Conservation (phyloP, 768 basidiomycete species). For the Rhizopogon roseolus region DNA sequence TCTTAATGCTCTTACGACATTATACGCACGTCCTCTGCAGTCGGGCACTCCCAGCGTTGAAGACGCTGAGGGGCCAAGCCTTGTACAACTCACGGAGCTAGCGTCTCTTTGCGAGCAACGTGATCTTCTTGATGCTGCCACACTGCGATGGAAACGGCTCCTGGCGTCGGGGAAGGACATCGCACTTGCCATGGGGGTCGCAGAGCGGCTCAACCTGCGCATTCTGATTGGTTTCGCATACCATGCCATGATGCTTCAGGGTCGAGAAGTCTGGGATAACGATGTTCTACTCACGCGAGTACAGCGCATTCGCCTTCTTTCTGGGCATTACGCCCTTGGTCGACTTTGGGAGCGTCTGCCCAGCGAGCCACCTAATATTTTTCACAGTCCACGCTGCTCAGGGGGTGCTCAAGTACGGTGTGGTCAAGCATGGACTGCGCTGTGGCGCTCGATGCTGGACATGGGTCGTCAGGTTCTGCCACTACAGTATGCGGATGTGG, state of each 20-base stretch:
- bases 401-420: conserved; percentile 35
- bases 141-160: conserved; percentile 43
- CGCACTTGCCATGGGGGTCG: conserved; percentile 39
- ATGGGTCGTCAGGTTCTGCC: conserved; percentile 33
- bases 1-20: conserved; percentile 32
- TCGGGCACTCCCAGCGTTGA: conserved; percentile 20
- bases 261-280: conserved; percentile 42
- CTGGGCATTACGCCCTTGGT: conserved; percentile 46
- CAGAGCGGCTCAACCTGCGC: conserved; percentile 43
- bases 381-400: conserved; percentile 38
- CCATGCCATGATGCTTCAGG: conserved; percentile 47
- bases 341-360: conserved; percentile 41
- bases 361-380: conserved; percentile 35
- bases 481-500: conserved; percentile 39
- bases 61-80: conserved; percentile 30
- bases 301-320: conserved; percentile 49
- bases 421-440: conserved; percentile 36
- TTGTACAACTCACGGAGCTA: conserved; percentile 46
- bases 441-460: conserved; percentile 42
- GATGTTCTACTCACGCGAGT: conserved; percentile 40
- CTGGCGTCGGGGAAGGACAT: conserved; percentile 42
- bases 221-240: conserved; percentile 46
- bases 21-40: conserved; percentile 28
- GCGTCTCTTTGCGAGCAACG: conserved; percentile 46
- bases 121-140: conserved; percentile 37